These are phyloP conservation scores for Camillea tinctor DNA, from an alignment of 2,329 filamentous ascomycete species.

Conservation along the genomic window DNA sequence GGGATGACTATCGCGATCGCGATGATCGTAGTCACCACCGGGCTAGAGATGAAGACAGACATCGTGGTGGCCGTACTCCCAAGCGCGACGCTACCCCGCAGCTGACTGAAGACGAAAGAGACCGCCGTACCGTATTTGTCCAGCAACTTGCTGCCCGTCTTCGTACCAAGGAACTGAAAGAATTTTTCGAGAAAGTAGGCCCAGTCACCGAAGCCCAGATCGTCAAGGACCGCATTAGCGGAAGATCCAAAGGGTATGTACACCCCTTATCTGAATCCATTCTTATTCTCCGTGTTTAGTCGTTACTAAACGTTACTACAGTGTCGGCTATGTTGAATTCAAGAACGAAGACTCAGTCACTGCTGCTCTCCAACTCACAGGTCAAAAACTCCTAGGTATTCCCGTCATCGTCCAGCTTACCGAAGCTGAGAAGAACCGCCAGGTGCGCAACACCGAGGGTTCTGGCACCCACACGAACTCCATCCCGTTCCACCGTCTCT, in stretches of 20 bases:
- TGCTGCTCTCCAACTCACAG: slow-evolving; percentile 94
- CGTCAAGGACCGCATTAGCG: slow-evolving; percentile 95
- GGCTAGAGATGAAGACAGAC: slow-evolving; percentile 49
- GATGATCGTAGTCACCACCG: slow-evolving; percentile 55
- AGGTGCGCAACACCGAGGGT: slow-evolving; percentile 78
- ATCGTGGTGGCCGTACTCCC: slow-evolving; percentile 35
- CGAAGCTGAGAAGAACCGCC: slow-evolving; percentile 98
- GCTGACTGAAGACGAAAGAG: slow-evolving; percentile 91
- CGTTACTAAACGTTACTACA: slow-evolving; percentile 42
- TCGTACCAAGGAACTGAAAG: slow-evolving; percentile 86
- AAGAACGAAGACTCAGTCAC: slow-evolving; percentile 92
- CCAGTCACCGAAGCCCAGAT: slow-evolving; percentile 97
- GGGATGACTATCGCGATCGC: slow-evolving; percentile 53
- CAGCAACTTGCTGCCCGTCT: slow-evolving; percentile 95
- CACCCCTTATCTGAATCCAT: not conserved
- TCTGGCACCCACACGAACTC: slow-evolving; percentile 71
- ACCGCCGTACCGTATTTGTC: slow-evolving; percentile 95
- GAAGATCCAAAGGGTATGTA: slow-evolving; percentile 91
- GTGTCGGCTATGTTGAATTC: slow-evolving; percentile 99
- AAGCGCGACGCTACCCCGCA: slow-evolving; percentile 62
- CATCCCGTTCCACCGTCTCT: slow-evolving; percentile 94
- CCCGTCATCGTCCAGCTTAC: slow-evolving; percentile 98
- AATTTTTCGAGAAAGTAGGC: slow-evolving; percentile 94
- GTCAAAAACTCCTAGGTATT: slow-evolving; percentile 97
- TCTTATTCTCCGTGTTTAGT: not conserved